Conservation (phyloP, 2,329 filamentous ascomycete genomes). For the Fonsecaea pedrosoi region DNA sequence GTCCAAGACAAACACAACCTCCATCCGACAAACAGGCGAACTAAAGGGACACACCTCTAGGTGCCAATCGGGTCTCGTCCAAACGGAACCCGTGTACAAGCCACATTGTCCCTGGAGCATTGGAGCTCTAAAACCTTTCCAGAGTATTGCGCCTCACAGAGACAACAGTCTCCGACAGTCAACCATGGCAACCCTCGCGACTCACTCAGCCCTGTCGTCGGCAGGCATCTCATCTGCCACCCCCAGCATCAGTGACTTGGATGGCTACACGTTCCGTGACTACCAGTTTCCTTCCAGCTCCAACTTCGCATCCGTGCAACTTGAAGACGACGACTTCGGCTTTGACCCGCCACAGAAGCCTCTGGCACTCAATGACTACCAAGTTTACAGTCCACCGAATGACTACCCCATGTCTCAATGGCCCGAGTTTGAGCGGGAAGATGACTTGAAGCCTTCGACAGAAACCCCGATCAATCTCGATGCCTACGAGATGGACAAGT, state of each 20-base stretch:
- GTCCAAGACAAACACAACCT: background rate
- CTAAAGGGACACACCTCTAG: background rate
- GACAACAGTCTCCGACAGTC: background rate
- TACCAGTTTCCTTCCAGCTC: conserved; percentile 27
- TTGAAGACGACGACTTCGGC: conserved; percentile 37
- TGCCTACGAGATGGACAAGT: conserved; percentile 36
- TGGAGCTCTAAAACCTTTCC: background rate
- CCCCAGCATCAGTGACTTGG: conserved; percentile 37
- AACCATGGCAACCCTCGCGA: conserved; percentile 24
- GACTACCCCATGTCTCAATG: conserved; percentile 33
- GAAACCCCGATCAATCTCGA: conserved; percentile 23
- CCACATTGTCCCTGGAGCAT: background rate
- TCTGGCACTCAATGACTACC: conserved; percentile 28
- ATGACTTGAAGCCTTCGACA: conserved; percentile 31
- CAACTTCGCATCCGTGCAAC: conserved; percentile 18
- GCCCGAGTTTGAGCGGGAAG: conserved; percentile 36
- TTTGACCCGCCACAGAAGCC: conserved; percentile 37
- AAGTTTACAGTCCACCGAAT: conserved; percentile 37
- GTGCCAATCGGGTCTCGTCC: background rate
- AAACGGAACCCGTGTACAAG: background rate
- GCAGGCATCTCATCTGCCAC: conserved; percentile 27
- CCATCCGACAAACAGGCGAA: background rate
- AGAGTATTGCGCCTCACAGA: background rate
- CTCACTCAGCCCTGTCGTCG: conserved; percentile 28
- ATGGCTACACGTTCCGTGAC: conserved; percentile 36